These are phyloP conservation scores for Solanum chilense DNA, from an alignment of 257 asterid species.

Conservation along the genomic window DNA sequence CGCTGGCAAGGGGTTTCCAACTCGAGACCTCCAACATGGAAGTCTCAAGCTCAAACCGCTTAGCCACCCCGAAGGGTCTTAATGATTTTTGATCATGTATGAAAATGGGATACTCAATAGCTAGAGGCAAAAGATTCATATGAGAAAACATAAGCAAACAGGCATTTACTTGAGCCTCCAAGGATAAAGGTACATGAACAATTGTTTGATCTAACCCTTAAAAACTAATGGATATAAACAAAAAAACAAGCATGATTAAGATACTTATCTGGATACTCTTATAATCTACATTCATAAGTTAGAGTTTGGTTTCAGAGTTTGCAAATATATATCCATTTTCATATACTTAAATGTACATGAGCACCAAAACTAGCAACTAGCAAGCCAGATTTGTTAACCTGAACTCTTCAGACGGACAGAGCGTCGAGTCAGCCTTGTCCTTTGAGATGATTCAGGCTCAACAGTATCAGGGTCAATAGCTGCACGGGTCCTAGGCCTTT, in stretches of 20 bases:
- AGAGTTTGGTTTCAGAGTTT: background rate
- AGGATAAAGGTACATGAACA: background rate
- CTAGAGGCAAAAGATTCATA: background rate
- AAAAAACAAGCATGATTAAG: background rate
- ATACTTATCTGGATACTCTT: background rate
- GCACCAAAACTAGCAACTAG: background rate
- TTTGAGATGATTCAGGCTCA: slow-evolving; percentile 10
- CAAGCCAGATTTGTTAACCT: slow-evolving; percentile 3
- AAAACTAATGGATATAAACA: background rate
- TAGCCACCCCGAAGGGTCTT: background rate
- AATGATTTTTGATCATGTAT: background rate
- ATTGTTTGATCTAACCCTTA: background rate
- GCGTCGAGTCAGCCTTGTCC: slow-evolving; percentile 37
- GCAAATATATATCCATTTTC: background rate
- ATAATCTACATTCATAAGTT: background rate
- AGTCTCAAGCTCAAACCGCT: no score
- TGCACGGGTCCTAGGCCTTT: slow-evolving; percentile 15
- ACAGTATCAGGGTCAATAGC: slow-evolving; percentile 5
- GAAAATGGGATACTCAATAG: background rate
- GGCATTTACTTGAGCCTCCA: background rate
- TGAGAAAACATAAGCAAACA: background rate
- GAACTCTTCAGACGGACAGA: slow-evolving; percentile 29
- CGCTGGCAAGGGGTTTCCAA: no score
- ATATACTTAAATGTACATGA: background rate
- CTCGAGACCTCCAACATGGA: no score